phyloP scores from a whole-genome alignment of 495 filamentous ascomycete genomes.

The Neurospora discreta region DNA sequence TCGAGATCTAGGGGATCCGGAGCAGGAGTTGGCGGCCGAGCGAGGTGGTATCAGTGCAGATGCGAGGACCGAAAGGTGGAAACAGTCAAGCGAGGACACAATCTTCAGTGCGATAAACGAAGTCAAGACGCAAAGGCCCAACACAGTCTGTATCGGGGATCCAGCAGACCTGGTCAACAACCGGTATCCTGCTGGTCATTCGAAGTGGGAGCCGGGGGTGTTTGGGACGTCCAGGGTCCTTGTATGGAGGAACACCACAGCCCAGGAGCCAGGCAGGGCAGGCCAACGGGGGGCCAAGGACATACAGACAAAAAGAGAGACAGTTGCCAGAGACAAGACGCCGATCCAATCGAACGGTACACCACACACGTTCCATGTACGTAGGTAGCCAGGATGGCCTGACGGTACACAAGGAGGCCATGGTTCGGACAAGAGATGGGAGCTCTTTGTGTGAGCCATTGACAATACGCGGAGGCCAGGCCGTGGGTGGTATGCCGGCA shows the following conservation, averaged over 20 bases:
- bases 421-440: not conserved
- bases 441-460: not conserved
- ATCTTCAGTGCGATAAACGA: constrained; percentile 4
- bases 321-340: not conserved
- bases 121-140: not conserved
- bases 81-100: not conserved
- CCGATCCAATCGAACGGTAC: not conserved
- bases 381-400: not conserved
- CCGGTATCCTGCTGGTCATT: not conserved
- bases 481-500: not conserved
- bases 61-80: not conserved
- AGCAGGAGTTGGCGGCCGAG: not conserved
- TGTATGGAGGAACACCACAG: not conserved
- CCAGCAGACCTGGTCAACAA: not conserved
- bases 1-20: not conserved
- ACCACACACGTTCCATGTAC: not conserved
- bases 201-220: not conserved
- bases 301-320: not conserved
- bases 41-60: not conserved
- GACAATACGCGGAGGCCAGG: not conserved
- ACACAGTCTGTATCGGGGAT: not conserved
- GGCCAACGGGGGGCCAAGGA: not conserved
- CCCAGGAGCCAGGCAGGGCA: not conserved
- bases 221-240: not conserved
- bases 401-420: not conserved